Conservation (phyloP, 176 grass and related monocot genomes). For the Thinopyrum elongatum region DNA sequence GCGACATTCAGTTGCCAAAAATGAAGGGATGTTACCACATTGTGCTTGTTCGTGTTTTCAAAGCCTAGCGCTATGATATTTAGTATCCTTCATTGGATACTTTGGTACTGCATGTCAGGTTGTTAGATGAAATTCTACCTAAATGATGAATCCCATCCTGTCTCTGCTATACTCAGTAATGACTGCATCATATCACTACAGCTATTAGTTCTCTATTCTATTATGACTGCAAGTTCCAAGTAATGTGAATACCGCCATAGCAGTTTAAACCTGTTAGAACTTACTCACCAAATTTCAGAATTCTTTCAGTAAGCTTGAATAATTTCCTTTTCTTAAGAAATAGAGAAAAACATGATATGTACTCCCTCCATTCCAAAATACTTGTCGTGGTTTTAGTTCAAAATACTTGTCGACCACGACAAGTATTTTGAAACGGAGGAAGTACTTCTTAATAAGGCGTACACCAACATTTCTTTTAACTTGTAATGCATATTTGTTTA, state of each 20-base stretch:
- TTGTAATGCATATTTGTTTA: neutral
- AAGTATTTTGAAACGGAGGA: too few species aligned
- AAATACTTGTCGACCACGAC: too few species aligned
- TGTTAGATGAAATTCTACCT: slow-evolving; percentile 2
- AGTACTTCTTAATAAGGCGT: neutral
- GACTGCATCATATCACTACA: neutral
- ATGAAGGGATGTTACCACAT: neutral
- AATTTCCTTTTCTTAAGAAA: neutral
- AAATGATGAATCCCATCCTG: neutral
- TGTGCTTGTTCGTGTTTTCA: neutral
- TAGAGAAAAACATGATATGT: neutral
- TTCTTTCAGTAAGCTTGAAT: neutral
- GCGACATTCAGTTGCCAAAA: neutral
- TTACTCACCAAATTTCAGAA: too few species aligned
- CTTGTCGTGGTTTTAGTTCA: too few species aligned
- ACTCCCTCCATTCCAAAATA: too few species aligned
- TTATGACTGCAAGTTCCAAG: slow-evolving; percentile 7
- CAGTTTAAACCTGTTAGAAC: neutral
- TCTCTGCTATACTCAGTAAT: neutral
- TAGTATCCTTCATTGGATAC: neutral
- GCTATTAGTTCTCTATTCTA: neutral
- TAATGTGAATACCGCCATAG: neutral
- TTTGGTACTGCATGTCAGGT: neutral
- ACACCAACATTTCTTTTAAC: neutral
- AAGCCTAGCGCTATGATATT: neutral